Conservation (phyloP, 345 rosid genomes). For the Geranium rotundifolium region DNA sequence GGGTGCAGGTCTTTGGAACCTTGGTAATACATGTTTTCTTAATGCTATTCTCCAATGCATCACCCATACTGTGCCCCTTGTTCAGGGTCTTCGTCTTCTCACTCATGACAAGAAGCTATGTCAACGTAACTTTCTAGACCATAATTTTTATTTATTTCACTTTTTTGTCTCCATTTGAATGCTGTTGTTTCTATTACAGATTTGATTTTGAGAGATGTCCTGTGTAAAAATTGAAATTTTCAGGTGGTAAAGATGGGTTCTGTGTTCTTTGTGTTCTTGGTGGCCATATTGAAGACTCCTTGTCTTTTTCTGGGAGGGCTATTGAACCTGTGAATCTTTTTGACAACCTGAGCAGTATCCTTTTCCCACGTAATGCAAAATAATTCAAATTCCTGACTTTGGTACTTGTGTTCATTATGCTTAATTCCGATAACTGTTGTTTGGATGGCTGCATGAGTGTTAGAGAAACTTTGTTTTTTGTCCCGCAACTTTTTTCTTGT, state of each 20-base stretch:
- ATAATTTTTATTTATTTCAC: not conserved
- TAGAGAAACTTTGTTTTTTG: not conserved
- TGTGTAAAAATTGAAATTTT: slow-evolving; percentile 11
- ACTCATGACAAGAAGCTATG: slow-evolving; percentile 30
- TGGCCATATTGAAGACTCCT: slow-evolving; percentile 39
- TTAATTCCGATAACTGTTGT: not conserved
- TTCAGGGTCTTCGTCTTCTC: slow-evolving; percentile 37
- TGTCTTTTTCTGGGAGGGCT: slow-evolving; percentile 32
- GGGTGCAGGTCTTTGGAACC: slow-evolving; percentile 80
- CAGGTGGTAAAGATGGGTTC: slow-evolving; percentile 47
- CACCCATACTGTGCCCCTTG: slow-evolving; percentile 71
- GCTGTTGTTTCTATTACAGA: no score
- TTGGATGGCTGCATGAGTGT: not conserved
- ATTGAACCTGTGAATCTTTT: slow-evolving; percentile 38
- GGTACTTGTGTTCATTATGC: not conserved
- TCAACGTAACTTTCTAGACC: slow-evolving; percentile 16
- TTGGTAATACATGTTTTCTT: slow-evolving; percentile 78
- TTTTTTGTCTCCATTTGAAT: not conserved
- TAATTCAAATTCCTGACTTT: not conserved
- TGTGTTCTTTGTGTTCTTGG: slow-evolving; percentile 45
- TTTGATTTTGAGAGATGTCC: not conserved
- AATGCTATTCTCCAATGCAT: slow-evolving; percentile 83
- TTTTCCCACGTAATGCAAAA: not conserved
- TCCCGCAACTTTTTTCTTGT: not conserved
- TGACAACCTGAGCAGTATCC: slow-evolving; percentile 65